A percentile compares a stretch with the other conserved stretches of the same genome.
Evolutionary conservation across 1,284 basidiomycete species (phyloP).

Genomic region (Schizophyllum amplum): DNA sequence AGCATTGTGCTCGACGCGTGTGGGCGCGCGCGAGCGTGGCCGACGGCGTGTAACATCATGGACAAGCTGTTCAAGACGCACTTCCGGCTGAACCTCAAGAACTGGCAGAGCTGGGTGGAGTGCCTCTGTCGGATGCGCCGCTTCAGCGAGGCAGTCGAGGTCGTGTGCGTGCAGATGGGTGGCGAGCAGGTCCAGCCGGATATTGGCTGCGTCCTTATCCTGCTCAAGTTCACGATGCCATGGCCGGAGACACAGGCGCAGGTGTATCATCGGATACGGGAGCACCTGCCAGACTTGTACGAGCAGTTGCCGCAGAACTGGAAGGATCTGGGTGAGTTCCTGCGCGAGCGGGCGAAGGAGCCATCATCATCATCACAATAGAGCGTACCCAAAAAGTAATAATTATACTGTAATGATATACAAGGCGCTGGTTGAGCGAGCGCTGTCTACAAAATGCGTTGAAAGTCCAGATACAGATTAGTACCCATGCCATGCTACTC

Average conservation of each 20-base stretch:
- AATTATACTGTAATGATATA: neutral
- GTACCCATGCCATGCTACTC: neutral
- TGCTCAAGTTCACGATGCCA: conserved; percentile 45
- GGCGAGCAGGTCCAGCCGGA: conserved; percentile 38
- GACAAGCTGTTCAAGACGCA: conserved; percentile 39
- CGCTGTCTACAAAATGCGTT: neutral
- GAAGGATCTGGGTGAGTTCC: neutral
- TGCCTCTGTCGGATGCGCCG: conserved; percentile 70
- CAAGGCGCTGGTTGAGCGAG: neutral
- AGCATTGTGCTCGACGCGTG: conserved; percentile 84
- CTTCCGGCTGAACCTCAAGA: conserved; percentile 48
- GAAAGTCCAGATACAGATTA: neutral
- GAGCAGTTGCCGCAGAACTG: conserved; percentile 8
- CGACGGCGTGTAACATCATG: conserved; percentile 46
- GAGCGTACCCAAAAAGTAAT: neutral
- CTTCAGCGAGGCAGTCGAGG: conserved; percentile 61
- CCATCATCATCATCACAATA: neutral
- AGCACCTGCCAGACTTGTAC: conserved; percentile 46
- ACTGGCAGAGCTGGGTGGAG: conserved; percentile 83
- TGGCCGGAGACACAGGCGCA: conserved; percentile 10
- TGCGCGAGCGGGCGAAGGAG: neutral
- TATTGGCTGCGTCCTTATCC: conserved; percentile 37
- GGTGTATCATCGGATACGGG: conserved; percentile 38
- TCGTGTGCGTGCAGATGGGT: conserved; percentile 61
- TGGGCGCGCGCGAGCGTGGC: conserved; percentile 47